Evolutionary conservation across 495 filamentous ascomycete genomes (phyloP).

Genomic region (Lindgomyces ingoldianus): DNA sequence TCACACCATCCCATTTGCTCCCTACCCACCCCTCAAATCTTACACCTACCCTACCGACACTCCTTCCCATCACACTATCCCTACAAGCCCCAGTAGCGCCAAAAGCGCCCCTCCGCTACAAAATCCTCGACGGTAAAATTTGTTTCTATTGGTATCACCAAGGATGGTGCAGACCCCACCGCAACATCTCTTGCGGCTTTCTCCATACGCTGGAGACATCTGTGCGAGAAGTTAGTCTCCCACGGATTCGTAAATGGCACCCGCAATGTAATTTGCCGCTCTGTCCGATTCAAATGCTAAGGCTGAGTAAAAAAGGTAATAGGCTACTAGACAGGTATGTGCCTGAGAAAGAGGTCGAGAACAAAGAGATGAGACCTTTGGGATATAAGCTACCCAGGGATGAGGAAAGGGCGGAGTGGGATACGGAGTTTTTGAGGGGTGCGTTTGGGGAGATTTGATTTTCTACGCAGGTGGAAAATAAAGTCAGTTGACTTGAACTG

Average conservation of each 20-base stretch:
- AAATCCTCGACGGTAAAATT: background rate
- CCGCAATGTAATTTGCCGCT: slow-evolving; percentile 6
- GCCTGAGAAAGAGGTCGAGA: background rate
- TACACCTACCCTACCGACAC: background rate
- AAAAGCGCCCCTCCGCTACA: background rate
- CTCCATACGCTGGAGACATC: background rate
- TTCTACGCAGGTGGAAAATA: no score
- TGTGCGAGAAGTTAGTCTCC: slow-evolving; percentile 3
- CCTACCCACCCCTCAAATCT: background rate
- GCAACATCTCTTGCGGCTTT: background rate
- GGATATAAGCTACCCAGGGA: background rate
- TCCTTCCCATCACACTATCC: background rate
- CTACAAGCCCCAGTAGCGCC: background rate
- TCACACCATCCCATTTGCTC: background rate
- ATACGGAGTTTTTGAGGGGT: slow-evolving; percentile 5
- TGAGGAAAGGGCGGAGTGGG: slow-evolving; percentile 4
- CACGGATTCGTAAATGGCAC: background rate
- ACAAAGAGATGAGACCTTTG: background rate
- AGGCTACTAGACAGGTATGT: background rate
- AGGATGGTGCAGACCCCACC: background rate
- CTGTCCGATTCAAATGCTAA: slow-evolving; percentile 1
- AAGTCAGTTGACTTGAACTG: no score
- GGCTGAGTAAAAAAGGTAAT: background rate
- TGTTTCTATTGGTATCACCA: slow-evolving; percentile 24
- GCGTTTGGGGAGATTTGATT: slow-evolving; percentile 12